phyloP scores from a whole-genome alignment of 2,329 filamentous ascomycete species.

The Ceratocystis ficicola region DNA sequence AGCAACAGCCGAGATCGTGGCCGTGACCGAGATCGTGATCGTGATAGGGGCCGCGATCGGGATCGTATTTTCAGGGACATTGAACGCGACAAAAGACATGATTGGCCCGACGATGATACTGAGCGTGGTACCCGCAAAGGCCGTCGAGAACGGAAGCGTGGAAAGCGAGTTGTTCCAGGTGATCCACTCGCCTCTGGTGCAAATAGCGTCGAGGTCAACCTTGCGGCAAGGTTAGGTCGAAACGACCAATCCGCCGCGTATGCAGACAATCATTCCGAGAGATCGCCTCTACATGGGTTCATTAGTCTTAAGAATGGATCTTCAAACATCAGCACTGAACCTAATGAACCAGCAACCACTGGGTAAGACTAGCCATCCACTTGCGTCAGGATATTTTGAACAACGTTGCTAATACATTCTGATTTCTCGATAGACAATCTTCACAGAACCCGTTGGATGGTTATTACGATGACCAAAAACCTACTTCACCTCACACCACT shows the following conservation, averaged over 20 bases:
- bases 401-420: background rate
- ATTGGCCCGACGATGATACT: constrained; percentile 25
- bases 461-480: background rate
- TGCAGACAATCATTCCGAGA: constrained; percentile 27
- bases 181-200: constrained; percentile 32
- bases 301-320: constrained; percentile 26
- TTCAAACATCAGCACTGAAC: background rate
- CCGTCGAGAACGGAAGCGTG: constrained; percentile 18
- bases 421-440: background rate
- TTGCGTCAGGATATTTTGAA: background rate
- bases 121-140: constrained; percentile 22
- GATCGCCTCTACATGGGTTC: constrained; percentile 31
- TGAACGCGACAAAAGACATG: constrained; percentile 31
- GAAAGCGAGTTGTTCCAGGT: background rate
- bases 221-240: constrained; percentile 34
- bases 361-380: background rate
- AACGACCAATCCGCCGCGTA: constrained; percentile 27
- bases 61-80: constrained; percentile 27
- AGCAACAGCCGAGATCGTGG: constrained; percentile 15
- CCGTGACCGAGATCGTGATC: constrained; percentile 22
- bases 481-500: constrained; percentile 26
- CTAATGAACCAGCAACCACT: background rate
- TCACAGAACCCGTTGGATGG: background rate
- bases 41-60: constrained; percentile 6
- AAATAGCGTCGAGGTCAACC: constrained; percentile 41